phyloP scores from a whole-genome alignment of 2,329 filamentous ascomycete genomes.

The Tolypocladium capitatum region DNA sequence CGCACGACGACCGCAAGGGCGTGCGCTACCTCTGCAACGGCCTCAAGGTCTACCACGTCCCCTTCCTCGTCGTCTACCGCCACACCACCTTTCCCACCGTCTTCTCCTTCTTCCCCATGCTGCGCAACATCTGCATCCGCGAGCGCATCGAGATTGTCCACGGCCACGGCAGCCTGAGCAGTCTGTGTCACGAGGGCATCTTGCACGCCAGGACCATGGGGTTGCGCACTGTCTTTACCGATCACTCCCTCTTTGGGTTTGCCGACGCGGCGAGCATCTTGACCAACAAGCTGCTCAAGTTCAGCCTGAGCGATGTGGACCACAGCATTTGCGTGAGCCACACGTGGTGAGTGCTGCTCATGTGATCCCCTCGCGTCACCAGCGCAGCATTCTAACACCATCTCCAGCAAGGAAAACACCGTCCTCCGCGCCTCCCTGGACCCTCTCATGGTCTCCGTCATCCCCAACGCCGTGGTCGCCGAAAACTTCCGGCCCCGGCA shows the following conservation, averaged over 20 bases:
- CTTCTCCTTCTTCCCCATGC: conserved; percentile 97
- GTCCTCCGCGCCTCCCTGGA: conserved; percentile 89
- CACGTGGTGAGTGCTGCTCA: conserved; percentile 55
- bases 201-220: conserved; percentile 95
- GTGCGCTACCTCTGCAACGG: conserved; percentile 94
- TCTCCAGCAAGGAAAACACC: conserved; percentile 85
- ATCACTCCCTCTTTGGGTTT: conserved; percentile 95
- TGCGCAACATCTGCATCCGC: conserved; percentile 87
- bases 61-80: conserved; percentile 91
- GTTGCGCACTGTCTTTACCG: conserved; percentile 86
- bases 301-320: conserved; percentile 89
- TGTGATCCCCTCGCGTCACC: neutral
- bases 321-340: conserved; percentile 98
- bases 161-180: conserved; percentile 89
- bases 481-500: conserved; percentile 74
- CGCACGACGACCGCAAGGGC: conserved; percentile 80
- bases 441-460: conserved; percentile 93
- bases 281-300: conserved; percentile 94
- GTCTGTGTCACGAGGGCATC: conserved; percentile 86
- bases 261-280: conserved; percentile 92
- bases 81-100: conserved; percentile 90
- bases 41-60: conserved; percentile 95
- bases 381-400: neutral
- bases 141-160: conserved; percentile 96
- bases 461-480: conserved; percentile 92